Conservation (phyloP, 2,329 filamentous ascomycete genomes). For the Microdochium trichocladiopsis region DNA sequence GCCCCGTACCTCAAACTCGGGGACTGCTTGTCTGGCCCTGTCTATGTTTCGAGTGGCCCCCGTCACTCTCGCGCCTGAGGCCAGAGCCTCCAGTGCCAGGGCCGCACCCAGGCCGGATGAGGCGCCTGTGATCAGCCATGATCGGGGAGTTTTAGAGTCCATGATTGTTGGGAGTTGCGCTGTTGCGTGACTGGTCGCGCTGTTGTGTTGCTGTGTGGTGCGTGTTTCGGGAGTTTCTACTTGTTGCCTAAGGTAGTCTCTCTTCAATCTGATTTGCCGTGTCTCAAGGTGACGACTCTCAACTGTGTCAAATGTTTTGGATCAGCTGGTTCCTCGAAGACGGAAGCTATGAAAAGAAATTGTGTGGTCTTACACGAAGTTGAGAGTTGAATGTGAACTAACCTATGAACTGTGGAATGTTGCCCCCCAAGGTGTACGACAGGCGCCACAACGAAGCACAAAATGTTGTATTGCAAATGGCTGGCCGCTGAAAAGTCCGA, state of each 20-base stretch:
- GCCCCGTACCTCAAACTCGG: constrained; percentile 29
- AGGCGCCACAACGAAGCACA: neutral
- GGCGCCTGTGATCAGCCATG: constrained; percentile 40
- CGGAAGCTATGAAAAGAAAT: neutral
- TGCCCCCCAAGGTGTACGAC: neutral
- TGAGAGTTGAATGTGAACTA: neutral
- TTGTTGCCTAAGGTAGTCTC: no score
- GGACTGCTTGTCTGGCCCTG: constrained; percentile 24
- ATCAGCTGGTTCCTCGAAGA: neutral
- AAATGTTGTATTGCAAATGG: neutral
- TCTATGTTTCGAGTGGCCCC: constrained; percentile 33
- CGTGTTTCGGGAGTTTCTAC: neutral
- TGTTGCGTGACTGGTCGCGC: neutral
- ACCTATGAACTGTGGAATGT: neutral
- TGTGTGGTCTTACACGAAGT: no score
- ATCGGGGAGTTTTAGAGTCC: neutral
- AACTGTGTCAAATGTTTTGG: neutral
- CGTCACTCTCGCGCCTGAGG: constrained; percentile 38
- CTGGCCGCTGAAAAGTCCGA: neutral
- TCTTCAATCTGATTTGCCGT: no score
- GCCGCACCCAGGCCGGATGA: constrained; percentile 37
- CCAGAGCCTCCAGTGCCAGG: constrained; percentile 32
- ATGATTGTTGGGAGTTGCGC: neutral
- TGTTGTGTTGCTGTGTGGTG: neutral
- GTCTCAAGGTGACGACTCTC: no score